Evolutionary conservation across 306 rosid genomes (phyloP), one percentile per base, ranked within the genome.

Genomic region (Malus sieversii): DNA sequence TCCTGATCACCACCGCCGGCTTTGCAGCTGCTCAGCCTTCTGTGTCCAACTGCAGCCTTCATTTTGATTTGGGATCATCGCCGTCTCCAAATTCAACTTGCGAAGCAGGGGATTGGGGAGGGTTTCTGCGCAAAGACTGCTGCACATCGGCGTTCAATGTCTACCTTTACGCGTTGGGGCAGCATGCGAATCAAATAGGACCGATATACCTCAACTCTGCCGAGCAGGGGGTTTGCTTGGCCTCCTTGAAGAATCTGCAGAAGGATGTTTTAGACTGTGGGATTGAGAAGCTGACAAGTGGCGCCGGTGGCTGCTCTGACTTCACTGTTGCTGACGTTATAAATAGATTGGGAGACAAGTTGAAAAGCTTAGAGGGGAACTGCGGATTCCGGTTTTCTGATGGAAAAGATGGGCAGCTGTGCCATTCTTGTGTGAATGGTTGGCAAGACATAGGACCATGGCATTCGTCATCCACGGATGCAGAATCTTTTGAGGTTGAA

Each of bases 261-360:
- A 74, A 40, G 23, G 20, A 78, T 65, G 71, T 51, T 27, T 80
- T 72, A 51, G 76, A 80, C 53, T 87, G 87, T 75, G 90, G 88
- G 62, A 60, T 87, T 72, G 86, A 84, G 78, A 83, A 78, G 80
- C 75, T 87, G 23, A 78, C 79, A 4, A 80, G 77, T 45, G 85
- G 88, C 72, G 60, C 48, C 61, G 86, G 88, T 42, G 85, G 85
- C 42, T 87, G 90, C 68, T 84, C 86, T 33, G 84, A 84, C 61
- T 82, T 80, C 61, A 68, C 87, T 38, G 77, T 87, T 60, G 63
- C 66, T 75, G 79, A 82, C 25, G 90, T 84, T 55, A 53, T n/a
- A 16, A 66, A 38, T 48, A 72, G 18, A 33, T 84, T 82, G n/a
- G 79, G 85, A 13, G 72, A 64, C 64, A 77, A 75, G 44, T 70